Base-by-base conservation (phyloP, 2,329 filamentous ascomycete genomes). In the Pestalotiopsis sp. region DNA sequence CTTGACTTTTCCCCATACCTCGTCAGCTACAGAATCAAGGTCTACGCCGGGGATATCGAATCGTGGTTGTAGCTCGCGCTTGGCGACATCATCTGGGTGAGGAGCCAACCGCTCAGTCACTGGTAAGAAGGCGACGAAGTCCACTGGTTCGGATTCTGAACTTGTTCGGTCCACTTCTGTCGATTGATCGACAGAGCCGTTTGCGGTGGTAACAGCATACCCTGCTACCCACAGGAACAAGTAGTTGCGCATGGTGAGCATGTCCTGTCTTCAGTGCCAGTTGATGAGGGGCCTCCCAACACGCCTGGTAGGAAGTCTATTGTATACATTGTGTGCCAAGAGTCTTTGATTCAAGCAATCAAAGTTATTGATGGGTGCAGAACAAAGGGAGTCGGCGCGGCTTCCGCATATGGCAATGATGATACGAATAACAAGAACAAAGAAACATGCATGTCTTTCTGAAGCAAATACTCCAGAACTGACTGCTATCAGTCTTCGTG, bases 1-100 rank as follows among this genome's bases (percentile, higher is more conserved):
- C 39, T 63, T 63, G 38, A 48, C 60, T 20, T 63, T 63, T 38
- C 39, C 60, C 38, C 24, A 63, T 17, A 63, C 60, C 20, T 63
- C 20, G 39, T 22, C 20, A 10, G 39, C n/a, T 7, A 63, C 17
- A 4, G n/a, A 24, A n/a, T 63, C 60, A 52, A 63, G 20, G 38
- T 63, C 60, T 17, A 63, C 39, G 39, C 39, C 60, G 14, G 38
- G 38, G 11, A 63, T 35, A 20, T 61, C 58, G 13, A 61, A 40
- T 14, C 56, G 56, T 26, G 56, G 22, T 14, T 58, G n/a, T 5
- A 58, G 56, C 13, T 2, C 56, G 58, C 58, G 35, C 22, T 63
- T 63, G 11, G 30, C 30, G 26, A 61, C 30, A 20, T 35, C 58
- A 20, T 61, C n/a, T 39, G 58, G 24, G 2, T 39, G 58, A 7